A percentile compares a stretch with the other conserved stretches of the same genome.
These are phyloP conservation scores for Flaveria linearis DNA, from an alignment of 129 eudicot species.

Conservation along the genomic window DNA sequence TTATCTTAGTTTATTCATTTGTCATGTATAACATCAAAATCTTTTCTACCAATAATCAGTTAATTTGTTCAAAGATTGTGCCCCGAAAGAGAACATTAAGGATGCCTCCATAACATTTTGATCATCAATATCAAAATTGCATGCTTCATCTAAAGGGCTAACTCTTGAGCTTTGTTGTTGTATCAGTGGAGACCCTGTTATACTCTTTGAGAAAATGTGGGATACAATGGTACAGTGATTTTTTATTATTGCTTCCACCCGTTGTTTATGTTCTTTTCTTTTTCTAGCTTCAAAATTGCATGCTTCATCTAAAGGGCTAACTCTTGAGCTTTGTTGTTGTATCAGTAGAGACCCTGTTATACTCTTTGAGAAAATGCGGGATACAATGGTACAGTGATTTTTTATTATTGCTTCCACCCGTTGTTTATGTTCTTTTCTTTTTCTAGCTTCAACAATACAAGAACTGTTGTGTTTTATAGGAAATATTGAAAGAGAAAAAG, in stretches of 20 bases:
- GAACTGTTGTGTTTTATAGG: constrained; percentile 43
- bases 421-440: neutral
- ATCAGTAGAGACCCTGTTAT: no score
- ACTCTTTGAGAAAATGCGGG: constrained; percentile 99
- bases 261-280: neutral
- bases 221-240: constrained; percentile 82
- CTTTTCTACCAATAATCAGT: constrained; percentile 42
- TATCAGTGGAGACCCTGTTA: constrained; percentile 96
- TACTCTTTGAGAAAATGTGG: constrained; percentile 86
- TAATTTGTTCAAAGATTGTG: constrained; percentile 89
- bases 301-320: no score
- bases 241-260: neutral
- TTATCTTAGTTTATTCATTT: neutral
- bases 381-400: constrained; percentile 74
- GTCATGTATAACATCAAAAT: constrained; percentile 13
- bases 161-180: constrained; percentile 99
- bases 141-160: constrained; percentile 96
- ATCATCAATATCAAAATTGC: constrained; percentile 98
- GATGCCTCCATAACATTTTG: constrained; percentile 99
- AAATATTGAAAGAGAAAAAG: constrained; percentile 96
- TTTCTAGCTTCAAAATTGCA: neutral
- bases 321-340: no score
- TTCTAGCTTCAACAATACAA: neutral
- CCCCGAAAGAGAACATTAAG: constrained; percentile 92
- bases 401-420: neutral